Conservation (phyloP, 306 rosid species). For the Fragaria ananassa region DNA sequence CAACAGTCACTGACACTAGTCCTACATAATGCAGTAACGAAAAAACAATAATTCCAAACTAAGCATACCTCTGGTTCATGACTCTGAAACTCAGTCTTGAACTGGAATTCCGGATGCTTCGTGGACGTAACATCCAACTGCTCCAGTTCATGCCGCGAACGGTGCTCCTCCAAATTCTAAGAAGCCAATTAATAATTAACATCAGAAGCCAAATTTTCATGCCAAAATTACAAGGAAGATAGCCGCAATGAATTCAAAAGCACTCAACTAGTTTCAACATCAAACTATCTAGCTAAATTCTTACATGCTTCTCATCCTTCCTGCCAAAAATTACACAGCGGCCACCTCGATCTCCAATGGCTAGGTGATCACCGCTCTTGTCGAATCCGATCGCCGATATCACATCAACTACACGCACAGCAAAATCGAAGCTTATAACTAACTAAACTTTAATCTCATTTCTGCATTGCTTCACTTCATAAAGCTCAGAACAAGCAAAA, state of each 20-base stretch:
- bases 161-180: slow-evolving; percentile 34
- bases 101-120: slow-evolving; percentile 40
- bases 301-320: slow-evolving; percentile 47
- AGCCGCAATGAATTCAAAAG: slow-evolving; percentile 23
- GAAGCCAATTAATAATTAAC: slow-evolving; percentile 30
- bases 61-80: slow-evolving; percentile 61
- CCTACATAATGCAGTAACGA: background rate
- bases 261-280: background rate
- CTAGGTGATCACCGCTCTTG: slow-evolving; percentile 65
- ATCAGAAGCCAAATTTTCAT: slow-evolving; percentile 25
- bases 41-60: background rate
- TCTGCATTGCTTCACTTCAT: background rate
- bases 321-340: slow-evolving; percentile 61
- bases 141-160: slow-evolving; percentile 44
- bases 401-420: slow-evolving; percentile 40
- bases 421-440: background rate
- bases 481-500: background rate
- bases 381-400: slow-evolving; percentile 56
- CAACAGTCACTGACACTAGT: background rate
- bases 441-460: background rate
- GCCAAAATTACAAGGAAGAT: slow-evolving; percentile 25
- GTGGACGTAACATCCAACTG: slow-evolving; percentile 37
- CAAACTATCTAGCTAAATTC: slow-evolving; percentile 17
- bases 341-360: slow-evolving; percentile 71
- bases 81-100: slow-evolving; percentile 64